Base-by-base conservation (phyloP, 2,329 filamentous ascomycete genomes). In the Colletotrichum sp. region DNA sequence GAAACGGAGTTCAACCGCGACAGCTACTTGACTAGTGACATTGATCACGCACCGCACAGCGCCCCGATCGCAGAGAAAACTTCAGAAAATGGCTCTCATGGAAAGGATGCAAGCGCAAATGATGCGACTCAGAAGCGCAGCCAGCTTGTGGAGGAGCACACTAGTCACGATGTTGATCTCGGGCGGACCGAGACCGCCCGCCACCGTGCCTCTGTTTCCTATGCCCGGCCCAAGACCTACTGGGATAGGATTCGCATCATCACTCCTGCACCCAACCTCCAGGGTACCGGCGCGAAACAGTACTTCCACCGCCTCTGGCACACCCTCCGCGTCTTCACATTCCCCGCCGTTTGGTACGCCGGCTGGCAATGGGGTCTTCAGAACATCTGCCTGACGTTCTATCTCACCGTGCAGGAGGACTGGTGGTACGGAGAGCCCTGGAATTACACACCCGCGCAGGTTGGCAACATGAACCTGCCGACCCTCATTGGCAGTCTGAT, bases 381-480 rank as follows among this genome's bases (percentile, higher is more conserved):
- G 80, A 90, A 91, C 77, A 89, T 90, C n/a, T 91, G 90, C 82
- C 82, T 92, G 26, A 89, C 88, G 2, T 92, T 92, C 80, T 91
- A 92, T 77, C 83, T 91, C 36, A 92, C 90, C 0, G 86, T 92
- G 2, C 86, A 91, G 79, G 88, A 92, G 78, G 89, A 91, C 76
- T 87, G 87, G 77, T 92, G 89, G 87, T 88, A 87, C 30, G 86
- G 83, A 0, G 82, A 84, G 12, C 90, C 90, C 0, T 92, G 88
- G 86, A 87, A 90, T 80, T 92, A 92, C 79, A 85, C 82, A 43
- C 86, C 90, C 72, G 86, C 87, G 3, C 86, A 86, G 3, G 88
- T 90, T 5, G 90, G 89, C 2, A 88, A 92, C 69, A 91, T 92
- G 89, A 91, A 90, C 75, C 83, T 92, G 3, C 90, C 90, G 0